A percentile compares a stretch with the other conserved stretches of the same genome.
Evolutionary conservation across 352 stramenopile genomes (phyloP).

Genomic region (Globisporangium viniferum): DNA sequence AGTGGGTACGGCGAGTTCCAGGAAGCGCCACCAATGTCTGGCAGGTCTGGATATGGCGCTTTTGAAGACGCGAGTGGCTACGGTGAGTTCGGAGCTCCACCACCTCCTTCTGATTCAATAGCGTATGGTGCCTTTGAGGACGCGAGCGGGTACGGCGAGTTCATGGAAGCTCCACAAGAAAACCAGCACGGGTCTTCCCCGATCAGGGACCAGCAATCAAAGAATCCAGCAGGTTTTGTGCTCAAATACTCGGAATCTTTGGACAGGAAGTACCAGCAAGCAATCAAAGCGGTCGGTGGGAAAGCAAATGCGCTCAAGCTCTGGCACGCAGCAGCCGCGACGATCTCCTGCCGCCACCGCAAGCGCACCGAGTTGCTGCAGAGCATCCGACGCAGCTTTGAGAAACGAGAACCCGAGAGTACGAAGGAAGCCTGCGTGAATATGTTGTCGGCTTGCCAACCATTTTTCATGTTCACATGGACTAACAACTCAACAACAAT

Average conservation of each 20-base stretch:
- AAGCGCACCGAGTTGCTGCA: constrained; percentile 52
- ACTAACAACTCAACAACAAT: background rate
- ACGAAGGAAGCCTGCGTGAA: constrained; percentile 6
- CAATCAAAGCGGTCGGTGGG: constrained; percentile 32
- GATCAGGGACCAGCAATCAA: constrained; percentile 6
- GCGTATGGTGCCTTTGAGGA: constrained; percentile 32
- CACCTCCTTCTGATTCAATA: constrained; percentile 2
- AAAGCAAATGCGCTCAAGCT: constrained; percentile 27
- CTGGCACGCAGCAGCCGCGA: constrained; percentile 32
- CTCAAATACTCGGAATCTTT: constrained; percentile 23
- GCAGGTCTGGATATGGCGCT: constrained; percentile 25
- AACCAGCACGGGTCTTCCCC: constrained; percentile 1
- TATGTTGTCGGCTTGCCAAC: background rate
- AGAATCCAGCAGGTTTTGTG: background rate
- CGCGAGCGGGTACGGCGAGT: constrained; percentile 40
- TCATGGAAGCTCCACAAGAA: constrained; percentile 22
- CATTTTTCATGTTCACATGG: background rate
- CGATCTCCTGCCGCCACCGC: constrained; percentile 37
- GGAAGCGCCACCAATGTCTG: background rate
- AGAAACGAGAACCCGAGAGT: constrained; percentile 52
- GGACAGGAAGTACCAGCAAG: constrained; percentile 40
- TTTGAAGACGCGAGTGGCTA: constrained; percentile 38
- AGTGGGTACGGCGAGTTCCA: constrained; percentile 39
- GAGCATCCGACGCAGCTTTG: constrained; percentile 50
- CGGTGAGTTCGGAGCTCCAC: constrained; percentile 17